These are phyloP conservation scores for Sphaerulina vaccinii DNA, from an alignment of 2,329 filamentous ascomycete species.

Conservation along the genomic window DNA sequence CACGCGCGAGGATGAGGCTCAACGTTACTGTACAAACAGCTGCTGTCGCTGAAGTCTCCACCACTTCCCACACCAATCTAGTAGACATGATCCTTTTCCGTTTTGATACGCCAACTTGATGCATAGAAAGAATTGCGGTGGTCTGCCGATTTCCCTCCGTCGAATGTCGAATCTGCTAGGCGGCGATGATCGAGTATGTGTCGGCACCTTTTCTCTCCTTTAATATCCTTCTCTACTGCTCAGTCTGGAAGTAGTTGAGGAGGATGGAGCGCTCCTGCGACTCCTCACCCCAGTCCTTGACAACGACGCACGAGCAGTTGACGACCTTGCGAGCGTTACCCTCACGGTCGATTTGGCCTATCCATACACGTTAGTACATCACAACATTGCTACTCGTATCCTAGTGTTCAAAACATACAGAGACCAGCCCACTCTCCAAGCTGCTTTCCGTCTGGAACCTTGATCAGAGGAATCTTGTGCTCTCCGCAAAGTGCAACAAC, in stretches of 20 bases:
- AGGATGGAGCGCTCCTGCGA: slow-evolving; percentile 97
- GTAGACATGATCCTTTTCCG: neutral
- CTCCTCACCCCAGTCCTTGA: slow-evolving; percentile 99
- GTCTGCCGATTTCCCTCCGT: neutral
- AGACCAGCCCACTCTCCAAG: slow-evolving; percentile 99
- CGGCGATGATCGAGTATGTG: neutral
- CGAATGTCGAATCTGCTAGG: neutral
- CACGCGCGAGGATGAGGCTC: neutral
- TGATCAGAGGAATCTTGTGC: slow-evolving; percentile 99
- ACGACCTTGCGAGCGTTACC: slow-evolving; percentile 99
- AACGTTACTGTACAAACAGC: neutral
- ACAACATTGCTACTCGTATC: neutral
- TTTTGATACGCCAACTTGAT: neutral
- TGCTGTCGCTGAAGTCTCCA: neutral
- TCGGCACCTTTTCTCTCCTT: slow-evolving; percentile 3
- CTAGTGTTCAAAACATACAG: slow-evolving; percentile 65
- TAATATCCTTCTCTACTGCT: slow-evolving; percentile 47
- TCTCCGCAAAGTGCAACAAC: slow-evolving; percentile 97
- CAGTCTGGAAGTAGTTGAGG: slow-evolving; percentile 99
- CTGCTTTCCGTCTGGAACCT: slow-evolving; percentile 99
- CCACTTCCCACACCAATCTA: neutral
- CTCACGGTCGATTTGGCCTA: slow-evolving; percentile 97
- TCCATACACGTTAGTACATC: slow-evolving; percentile 19
- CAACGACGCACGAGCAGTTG: slow-evolving; percentile 99
- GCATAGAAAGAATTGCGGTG: neutral